Conservation (phyloP, 805 yeast species). For the Suhomyces xylopsoci region DNA sequence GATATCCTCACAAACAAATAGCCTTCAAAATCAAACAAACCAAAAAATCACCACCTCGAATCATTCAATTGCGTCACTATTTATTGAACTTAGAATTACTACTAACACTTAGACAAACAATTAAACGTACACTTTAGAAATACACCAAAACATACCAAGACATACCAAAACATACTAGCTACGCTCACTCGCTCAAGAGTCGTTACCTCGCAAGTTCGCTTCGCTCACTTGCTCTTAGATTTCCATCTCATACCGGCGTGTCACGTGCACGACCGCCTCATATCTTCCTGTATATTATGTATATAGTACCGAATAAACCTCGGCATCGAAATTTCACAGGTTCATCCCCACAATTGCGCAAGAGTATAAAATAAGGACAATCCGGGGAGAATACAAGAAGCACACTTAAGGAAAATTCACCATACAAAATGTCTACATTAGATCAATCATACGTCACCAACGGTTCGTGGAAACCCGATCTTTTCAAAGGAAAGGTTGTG, state of each 20-base stretch:
- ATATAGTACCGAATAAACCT: background rate
- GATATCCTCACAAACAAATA: too few relatives aligned
- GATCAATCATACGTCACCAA: conserved; percentile 28
- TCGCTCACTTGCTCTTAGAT: too few relatives aligned
- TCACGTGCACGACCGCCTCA: background rate
- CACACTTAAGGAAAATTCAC: background rate
- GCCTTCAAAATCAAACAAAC: too few relatives aligned
- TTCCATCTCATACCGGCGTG: background rate
- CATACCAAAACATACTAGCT: too few relatives aligned
- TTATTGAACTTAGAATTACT: too few relatives aligned
- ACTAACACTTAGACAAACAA: too few relatives aligned
- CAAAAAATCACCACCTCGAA: too few relatives aligned
- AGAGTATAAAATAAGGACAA: background rate
- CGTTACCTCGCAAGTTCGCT: too few relatives aligned
- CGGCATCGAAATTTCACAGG: background rate
- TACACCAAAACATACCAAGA: too few relatives aligned
- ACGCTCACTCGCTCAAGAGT: too few relatives aligned
- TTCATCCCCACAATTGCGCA: background rate
- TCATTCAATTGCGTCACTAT: too few relatives aligned
- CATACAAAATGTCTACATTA: conserved; percentile 25
- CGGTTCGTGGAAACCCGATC: conserved; percentile 50
- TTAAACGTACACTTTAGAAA: too few relatives aligned
- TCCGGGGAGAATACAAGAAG: background rate
- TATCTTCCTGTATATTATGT: background rate
- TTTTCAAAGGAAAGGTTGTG: conserved; percentile 81